These are phyloP conservation scores for Thamnidium elegans DNA, from an alignment of 192 early-diverging fungal genomes.

Conservation along the genomic window DNA sequence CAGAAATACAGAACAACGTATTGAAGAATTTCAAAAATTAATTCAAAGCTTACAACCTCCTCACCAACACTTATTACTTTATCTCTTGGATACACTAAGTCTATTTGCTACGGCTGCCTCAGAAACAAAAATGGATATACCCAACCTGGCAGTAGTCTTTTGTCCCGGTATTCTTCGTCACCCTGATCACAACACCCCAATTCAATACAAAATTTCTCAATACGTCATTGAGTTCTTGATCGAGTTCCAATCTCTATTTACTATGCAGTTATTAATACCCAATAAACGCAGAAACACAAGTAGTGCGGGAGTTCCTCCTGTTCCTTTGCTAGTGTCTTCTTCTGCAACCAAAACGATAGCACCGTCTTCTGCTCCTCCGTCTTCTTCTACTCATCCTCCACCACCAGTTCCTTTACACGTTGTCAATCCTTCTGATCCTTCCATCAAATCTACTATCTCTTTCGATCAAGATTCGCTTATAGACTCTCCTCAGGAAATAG, in stretches of 20 bases:
- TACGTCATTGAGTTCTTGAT: constrained; percentile 76
- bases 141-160: constrained; percentile 74
- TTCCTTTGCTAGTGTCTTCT: neutral
- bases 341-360: neutral
- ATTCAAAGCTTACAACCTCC: constrained; percentile 56
- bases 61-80: constrained; percentile 66
- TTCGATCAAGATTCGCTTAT: neutral
- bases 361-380: neutral
- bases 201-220: constrained; percentile 74
- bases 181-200: constrained; percentile 65
- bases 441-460: neutral
- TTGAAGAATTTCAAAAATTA: constrained; percentile 51
- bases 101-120: constrained; percentile 50
- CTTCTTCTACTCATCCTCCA: constrained; percentile 8
- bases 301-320: neutral
- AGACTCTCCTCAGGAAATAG: neutral
- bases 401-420: constrained; percentile 5
- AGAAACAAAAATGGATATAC: constrained; percentile 66
- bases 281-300: neutral
- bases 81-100: constrained; percentile 63
- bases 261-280: constrained; percentile 21
- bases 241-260: constrained; percentile 52
- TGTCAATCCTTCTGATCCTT: neutral
- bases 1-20: constrained; percentile 33
- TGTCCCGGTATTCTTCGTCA: constrained; percentile 75